These are phyloP conservation scores for Abelmoschus esculentus DNA, from an alignment of 345 rosid genomes.

Conservation along the genomic window DNA sequence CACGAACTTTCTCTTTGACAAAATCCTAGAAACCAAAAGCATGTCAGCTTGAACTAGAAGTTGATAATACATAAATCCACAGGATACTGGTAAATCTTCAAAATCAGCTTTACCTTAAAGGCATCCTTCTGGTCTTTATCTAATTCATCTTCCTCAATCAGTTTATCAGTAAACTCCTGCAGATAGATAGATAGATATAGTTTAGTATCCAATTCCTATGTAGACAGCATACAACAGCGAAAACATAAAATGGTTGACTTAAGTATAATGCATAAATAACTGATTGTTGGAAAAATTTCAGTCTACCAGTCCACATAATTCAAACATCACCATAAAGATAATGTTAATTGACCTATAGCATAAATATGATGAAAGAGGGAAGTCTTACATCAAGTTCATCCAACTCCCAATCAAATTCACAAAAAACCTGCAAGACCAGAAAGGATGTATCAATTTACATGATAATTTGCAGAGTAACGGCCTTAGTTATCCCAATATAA, in stretches of 20 bases:
- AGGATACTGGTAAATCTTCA: slow-evolving; percentile 6
- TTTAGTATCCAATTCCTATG: slow-evolving; percentile 4
- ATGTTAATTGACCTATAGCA: background rate
- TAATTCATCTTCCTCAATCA: slow-evolving; percentile 55
- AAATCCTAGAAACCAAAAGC: slow-evolving; percentile 42
- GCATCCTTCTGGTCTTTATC: slow-evolving; percentile 78
- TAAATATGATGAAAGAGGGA: background rate
- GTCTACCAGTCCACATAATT: background rate
- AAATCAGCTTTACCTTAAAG: slow-evolving; percentile 47
- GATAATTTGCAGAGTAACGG: background rate
- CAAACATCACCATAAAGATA: slow-evolving; percentile 3
- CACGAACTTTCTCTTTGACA: slow-evolving; percentile 72
- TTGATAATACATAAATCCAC: background rate
- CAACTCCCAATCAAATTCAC: slow-evolving; percentile 92
- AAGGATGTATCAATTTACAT: slow-evolving; percentile 13
- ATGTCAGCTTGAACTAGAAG: background rate
- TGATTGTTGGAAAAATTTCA: background rate
- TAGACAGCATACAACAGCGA: background rate
- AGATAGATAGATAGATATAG: slow-evolving; percentile 12
- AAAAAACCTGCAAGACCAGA: slow-evolving; percentile 59
- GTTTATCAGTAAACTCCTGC: slow-evolving; percentile 65
- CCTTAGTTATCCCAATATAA: background rate
- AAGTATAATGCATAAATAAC: slow-evolving; percentile 1
- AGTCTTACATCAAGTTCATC: slow-evolving; percentile 76
- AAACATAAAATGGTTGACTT: background rate